These are phyloP conservation scores for Aureococcus anophagefferens DNA, from an alignment of 108 stramenopile species.

Conservation along the genomic window DNA sequence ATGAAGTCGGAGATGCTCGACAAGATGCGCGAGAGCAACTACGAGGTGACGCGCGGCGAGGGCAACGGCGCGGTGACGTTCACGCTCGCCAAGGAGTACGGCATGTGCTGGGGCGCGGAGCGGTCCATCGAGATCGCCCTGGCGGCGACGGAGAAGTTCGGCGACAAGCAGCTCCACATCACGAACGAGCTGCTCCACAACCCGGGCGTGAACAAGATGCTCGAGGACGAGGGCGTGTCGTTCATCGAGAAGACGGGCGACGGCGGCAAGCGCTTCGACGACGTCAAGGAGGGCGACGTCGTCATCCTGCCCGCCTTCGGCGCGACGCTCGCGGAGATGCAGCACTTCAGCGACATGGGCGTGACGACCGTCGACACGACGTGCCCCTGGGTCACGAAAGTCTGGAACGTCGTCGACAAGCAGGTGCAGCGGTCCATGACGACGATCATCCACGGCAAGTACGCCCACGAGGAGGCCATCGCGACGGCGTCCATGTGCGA, in stretches of 20 bases:
- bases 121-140: constrained; percentile 83
- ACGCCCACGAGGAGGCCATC: constrained; percentile 86
- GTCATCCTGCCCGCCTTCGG: constrained; percentile 93
- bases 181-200: constrained; percentile 96
- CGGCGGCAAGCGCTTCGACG: constrained; percentile 62
- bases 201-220: constrained; percentile 84
- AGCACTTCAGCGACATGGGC: constrained; percentile 46
- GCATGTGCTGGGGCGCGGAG: constrained; percentile 43
- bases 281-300: constrained; percentile 73
- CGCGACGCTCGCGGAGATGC: constrained; percentile 86
- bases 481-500: constrained; percentile 84
- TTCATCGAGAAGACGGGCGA: constrained; percentile 70
- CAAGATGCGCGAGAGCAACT: constrained; percentile 20
- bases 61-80: constrained; percentile 11
- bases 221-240: constrained; percentile 73
- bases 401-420: constrained; percentile 89
- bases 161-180: constrained; percentile 71
- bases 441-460: constrained; percentile 87
- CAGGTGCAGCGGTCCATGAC: constrained; percentile 75
- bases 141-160: constrained; percentile 80
- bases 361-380: constrained; percentile 92
- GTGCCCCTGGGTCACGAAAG: constrained; percentile 95
- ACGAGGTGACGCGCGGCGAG: constrained; percentile 14
- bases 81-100: constrained; percentile 28
- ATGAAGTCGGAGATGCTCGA: constrained; percentile 26